Evolutionary conservation across 2,329 filamentous ascomycete genomes (phyloP).

Genomic region (Epichloe scottii): DNA sequence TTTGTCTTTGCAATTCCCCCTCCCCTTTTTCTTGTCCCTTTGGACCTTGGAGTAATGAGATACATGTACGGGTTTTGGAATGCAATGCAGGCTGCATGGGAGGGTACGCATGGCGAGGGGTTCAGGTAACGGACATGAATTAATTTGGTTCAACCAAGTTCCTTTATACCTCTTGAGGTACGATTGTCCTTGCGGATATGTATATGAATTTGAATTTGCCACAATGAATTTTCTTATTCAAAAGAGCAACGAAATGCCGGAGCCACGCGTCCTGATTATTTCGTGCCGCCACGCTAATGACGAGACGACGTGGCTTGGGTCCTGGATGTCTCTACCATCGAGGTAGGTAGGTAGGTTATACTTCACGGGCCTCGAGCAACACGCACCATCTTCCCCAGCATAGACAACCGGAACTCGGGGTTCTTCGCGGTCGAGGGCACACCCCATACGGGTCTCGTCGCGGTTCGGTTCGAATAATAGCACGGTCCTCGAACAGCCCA

Average conservation of each 20-base stretch:
- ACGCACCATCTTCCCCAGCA: constrained; percentile 26
- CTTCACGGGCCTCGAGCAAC: constrained; percentile 23
- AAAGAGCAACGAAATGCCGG: no score
- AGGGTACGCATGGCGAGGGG: background rate
- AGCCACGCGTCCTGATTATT: no score
- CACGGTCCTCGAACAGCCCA: constrained; percentile 49
- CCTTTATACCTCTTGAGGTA: background rate
- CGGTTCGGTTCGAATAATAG: constrained; percentile 42
- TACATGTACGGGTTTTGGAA: background rate
- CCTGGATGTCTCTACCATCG: no score
- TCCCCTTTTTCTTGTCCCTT: background rate
- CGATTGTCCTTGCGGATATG: background rate
- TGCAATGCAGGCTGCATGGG: background rate
- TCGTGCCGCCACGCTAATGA: no score
- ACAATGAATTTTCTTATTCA: background rate
- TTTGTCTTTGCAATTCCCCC: background rate
- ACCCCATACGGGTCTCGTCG: no score
- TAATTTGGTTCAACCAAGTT: background rate
- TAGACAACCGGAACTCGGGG: constrained; percentile 17
- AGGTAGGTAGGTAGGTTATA: no score
- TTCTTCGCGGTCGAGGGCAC: constrained; percentile 20
- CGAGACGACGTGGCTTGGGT: no score
- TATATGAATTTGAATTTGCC: background rate
- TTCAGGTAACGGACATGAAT: background rate
- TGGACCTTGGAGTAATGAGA: background rate